phyloP scores from a whole-genome alignment of 371 early-diverging fungal genomes.

The Coemansia sp. region DNA sequence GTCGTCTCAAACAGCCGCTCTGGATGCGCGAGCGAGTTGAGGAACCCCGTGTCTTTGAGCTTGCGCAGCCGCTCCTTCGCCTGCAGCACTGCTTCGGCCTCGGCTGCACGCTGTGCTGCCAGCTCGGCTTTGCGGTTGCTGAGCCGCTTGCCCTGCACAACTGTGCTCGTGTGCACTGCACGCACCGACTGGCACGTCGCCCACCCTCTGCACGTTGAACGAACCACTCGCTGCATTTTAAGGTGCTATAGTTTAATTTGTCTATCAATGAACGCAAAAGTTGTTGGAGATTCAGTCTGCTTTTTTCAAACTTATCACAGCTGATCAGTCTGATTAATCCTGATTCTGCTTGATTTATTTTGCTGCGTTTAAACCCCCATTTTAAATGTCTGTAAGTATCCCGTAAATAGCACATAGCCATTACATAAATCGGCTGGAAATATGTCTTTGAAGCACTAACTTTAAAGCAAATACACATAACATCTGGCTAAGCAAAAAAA shows the following conservation, averaged over 20 bases:
- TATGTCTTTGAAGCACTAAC: no score
- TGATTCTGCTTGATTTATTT: no score
- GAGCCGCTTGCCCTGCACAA: slow-evolving; percentile 13
- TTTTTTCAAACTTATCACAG: no score
- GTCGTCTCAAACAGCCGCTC: slow-evolving; percentile 38
- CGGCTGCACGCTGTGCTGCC: slow-evolving; percentile 40
- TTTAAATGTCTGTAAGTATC: no score
- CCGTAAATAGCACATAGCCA: no score
- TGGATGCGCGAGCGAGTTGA: slow-evolving; percentile 47
- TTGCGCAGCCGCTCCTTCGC: slow-evolving; percentile 44
- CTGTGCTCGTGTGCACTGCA: background rate
- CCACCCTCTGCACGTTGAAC: background rate
- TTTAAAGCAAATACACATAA: background rate
- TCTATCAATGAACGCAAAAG: no score
- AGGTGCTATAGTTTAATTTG: no score
- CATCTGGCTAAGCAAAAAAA: background rate
- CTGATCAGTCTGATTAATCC: no score
- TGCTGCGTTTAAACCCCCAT: no score
- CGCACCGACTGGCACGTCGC: background rate
- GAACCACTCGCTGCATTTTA: no score
- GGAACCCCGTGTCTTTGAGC: slow-evolving; percentile 51
- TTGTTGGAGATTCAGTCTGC: no score
- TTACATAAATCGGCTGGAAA: no score
- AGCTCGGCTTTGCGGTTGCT: slow-evolving; percentile 47
- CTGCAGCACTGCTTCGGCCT: slow-evolving; percentile 30